Evolutionary conservation across 768 basidiomycete species (phyloP), one percentile per base, ranked within the genome.

Genomic region (Gloeostereum incarnatum): DNA sequence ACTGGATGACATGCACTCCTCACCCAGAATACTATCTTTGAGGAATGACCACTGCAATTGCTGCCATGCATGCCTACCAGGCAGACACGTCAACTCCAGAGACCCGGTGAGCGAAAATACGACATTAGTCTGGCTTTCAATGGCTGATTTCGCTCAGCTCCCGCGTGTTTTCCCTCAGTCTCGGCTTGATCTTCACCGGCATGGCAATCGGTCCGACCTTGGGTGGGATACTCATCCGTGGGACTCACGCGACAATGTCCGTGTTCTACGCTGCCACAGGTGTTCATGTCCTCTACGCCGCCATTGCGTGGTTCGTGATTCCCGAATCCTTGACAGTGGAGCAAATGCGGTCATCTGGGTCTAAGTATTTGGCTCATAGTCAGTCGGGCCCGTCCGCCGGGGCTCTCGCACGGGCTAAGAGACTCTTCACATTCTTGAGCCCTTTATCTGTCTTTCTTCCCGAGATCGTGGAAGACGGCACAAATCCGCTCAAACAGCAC

Each of bases 181-280:
- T 76, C 2, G 91, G 91, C 1, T 61, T 87, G 3, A 43, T 80
- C 31, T 88, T 84, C 57, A 51, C 62, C 6, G 91, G 91, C n/a
- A 68, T 85, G 51, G 81, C 80, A 1, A 21, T 85, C 14, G 91
- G 91, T 22, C 91, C 91, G 4, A 68, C 75, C 3, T 41, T 91
- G 0, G 86, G 88, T 10, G 68, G 74, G 36, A 41, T 85, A 24
- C 51, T 88, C 27, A 74, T 91, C 50, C 69, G 61, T 24, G 48
- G 57, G 17, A 83, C 79, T 1, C 69, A 68, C 4, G 58, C 62
- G 11, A 48, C 71, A 7, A 55, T 86, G 14, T 73, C 74, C 1
- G 76, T 86, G 13, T 92, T 92, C 63, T 92, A 86, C 55, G 47
- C 78, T 32, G 71, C 81, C 6, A 54, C 65, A 4, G 44, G 51